These are phyloP conservation scores for Aspergillus aculeatus DNA, from an alignment of 2,329 filamentous ascomycete species.

Conservation along the genomic window DNA sequence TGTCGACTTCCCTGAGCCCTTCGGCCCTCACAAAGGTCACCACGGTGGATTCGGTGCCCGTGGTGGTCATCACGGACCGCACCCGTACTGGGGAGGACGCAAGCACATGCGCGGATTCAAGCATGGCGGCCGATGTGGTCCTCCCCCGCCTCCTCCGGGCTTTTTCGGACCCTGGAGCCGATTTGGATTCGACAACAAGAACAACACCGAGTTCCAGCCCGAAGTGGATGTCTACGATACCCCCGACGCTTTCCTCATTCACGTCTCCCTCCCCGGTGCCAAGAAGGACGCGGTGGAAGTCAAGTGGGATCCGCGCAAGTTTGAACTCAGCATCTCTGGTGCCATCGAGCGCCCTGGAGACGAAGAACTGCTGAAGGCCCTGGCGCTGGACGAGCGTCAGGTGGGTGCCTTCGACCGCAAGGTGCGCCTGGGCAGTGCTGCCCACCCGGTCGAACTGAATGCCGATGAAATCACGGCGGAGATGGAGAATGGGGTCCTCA, in stretches of 20 bases:
- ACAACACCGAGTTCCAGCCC: slow-evolving; percentile 2
- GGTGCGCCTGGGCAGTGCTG: slow-evolving; percentile 3
- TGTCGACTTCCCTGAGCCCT: neutral
- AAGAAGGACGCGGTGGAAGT: slow-evolving; percentile 9
- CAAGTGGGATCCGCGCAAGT: slow-evolving; percentile 7
- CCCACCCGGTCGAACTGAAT: slow-evolving; percentile 2
- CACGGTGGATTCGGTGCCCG: neutral
- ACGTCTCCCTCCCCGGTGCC: slow-evolving; percentile 3
- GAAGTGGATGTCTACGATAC: slow-evolving; percentile 7
- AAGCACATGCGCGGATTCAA: slow-evolving; percentile 6
- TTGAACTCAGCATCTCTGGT: slow-evolving; percentile 2
- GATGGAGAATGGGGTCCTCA: slow-evolving; percentile 7
- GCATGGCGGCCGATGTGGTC: neutral
- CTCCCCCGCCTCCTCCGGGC: neutral
- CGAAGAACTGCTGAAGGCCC: slow-evolving; percentile 2
- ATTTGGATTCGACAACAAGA: neutral
- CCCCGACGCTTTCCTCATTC: neutral
- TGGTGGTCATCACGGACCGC: neutral
- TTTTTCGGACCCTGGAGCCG: neutral
- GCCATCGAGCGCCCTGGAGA: neutral
- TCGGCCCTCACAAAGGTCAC: neutral
- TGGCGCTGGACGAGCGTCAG: slow-evolving; percentile 6
- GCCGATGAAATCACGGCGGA: neutral
- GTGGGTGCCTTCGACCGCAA: slow-evolving; percentile 4
- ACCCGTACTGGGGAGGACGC: neutral